Conservation (phyloP, 768 basidiomycete species). For the Nidularia sp. region DNA sequence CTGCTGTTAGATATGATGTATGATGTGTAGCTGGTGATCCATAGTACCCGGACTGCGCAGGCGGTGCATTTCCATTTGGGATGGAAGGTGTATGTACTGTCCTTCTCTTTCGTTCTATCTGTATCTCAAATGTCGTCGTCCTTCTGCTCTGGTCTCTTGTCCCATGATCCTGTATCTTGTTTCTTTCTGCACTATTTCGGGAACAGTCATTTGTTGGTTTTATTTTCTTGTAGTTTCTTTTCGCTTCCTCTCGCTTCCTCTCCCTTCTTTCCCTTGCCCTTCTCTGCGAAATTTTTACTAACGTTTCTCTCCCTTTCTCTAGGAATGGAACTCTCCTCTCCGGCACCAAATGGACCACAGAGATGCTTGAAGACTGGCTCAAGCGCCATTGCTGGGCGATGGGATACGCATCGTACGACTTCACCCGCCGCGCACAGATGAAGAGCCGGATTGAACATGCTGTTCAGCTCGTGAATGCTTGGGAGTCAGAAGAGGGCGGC, state of each 20-base stretch:
- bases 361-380: conserved; percentile 56
- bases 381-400: conserved; percentile 57
- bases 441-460: conserved; percentile 52
- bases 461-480: conserved; percentile 28
- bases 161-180: no score
- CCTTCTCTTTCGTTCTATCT: no score
- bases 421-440: conserved; percentile 38
- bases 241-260: conserved; percentile 3
- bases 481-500: conserved; percentile 5
- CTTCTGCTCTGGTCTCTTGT: no score
- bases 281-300: neutral
- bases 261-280: neutral
- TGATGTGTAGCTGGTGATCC: no score
- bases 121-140: no score
- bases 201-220: neutral
- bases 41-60: no score
- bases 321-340: conserved; percentile 53
- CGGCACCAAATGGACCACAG: conserved; percentile 50
- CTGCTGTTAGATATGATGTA: no score
- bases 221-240: conserved; percentile 14
- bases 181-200: no score
- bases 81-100: no score
- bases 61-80: no score
- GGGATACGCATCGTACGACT: conserved; percentile 50
- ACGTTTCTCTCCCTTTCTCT: neutral